phyloP scores from a whole-genome alignment of 345 rosid genomes.

The Bruguiera gymnorhiza region DNA sequence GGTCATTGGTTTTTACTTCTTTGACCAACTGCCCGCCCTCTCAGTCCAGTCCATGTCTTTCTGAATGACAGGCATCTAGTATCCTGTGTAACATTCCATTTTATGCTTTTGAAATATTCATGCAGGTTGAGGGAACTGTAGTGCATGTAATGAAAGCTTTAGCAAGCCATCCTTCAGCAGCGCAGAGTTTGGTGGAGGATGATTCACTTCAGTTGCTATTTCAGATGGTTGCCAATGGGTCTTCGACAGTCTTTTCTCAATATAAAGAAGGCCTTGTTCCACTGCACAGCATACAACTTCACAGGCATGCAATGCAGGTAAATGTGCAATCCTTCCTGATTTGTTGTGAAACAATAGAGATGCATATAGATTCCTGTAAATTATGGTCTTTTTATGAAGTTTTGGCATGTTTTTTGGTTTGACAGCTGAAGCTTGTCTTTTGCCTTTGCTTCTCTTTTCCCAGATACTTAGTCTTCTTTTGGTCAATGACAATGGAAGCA shows the following conservation, averaged over 20 bases:
- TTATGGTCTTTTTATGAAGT: neutral
- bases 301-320: slow-evolving; percentile 99
- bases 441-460: slow-evolving; percentile 14
- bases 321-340: neutral
- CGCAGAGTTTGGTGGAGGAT: slow-evolving; percentile 95
- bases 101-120: slow-evolving; percentile 6
- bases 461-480: slow-evolving; percentile 97
- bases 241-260: slow-evolving; percentile 60
- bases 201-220: slow-evolving; percentile 83
- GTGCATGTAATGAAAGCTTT: slow-evolving; percentile 98
- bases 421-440: slow-evolving; percentile 16
- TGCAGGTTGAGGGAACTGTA: slow-evolving; percentile 91
- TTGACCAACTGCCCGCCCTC: no score
- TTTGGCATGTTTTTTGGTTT: slow-evolving; percentile 14
- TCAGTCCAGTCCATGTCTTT: neutral
- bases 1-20: no score
- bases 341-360: neutral
- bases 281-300: slow-evolving; percentile 89
- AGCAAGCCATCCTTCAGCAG: slow-evolving; percentile 88
- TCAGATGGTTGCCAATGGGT: slow-evolving; percentile 89
- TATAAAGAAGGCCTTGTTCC: slow-evolving; percentile 75
- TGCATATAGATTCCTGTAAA: slow-evolving; percentile 1
- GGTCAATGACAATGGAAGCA: slow-evolving; percentile 92
- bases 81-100: neutral
- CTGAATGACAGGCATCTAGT: neutral